phyloP scores from a whole-genome alignment of 192 early-diverging fungal species.

The Backusella tuberculispora region DNA sequence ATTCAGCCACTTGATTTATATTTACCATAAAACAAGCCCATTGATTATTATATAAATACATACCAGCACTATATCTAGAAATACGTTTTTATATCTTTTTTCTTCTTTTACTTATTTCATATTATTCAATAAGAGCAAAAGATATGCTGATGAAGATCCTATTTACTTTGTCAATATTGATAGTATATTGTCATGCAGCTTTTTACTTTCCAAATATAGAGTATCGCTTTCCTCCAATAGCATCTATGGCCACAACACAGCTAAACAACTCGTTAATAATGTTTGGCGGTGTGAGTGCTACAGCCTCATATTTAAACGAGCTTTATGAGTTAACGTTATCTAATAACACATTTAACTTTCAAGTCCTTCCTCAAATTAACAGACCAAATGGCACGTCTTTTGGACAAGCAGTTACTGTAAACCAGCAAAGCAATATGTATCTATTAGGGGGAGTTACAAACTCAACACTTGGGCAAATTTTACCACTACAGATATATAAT shows the following conservation, averaged over 20 bases:
- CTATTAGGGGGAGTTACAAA: conserved; percentile 4
- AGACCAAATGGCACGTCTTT: background rate
- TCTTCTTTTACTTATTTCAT: background rate
- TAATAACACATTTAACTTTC: background rate
- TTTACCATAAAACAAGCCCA: background rate
- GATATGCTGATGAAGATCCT: background rate
- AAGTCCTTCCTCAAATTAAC: background rate
- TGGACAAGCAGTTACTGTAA: conserved; percentile 1
- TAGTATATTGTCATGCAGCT: background rate
- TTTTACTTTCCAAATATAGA: background rate
- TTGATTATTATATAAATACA: background rate
- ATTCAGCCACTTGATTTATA: conserved; percentile 10
- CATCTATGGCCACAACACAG: conserved; percentile 18
- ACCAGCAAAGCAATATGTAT: background rate
- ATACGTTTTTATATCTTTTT: background rate
- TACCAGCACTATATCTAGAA: background rate
- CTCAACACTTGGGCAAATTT: background rate
- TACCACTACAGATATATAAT: conserved; percentile 1
- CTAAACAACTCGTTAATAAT: conserved; percentile 11
- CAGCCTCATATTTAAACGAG: background rate
- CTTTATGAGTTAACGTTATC: background rate
- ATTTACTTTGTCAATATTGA: background rate
- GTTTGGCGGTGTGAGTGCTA: conserved; percentile 26
- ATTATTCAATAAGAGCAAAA: background rate
- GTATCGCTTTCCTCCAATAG: background rate